Evolutionary conservation across 768 basidiomycete species (phyloP), one percentile per base, ranked within the genome.

Genomic region (Mrakia gelida): DNA sequence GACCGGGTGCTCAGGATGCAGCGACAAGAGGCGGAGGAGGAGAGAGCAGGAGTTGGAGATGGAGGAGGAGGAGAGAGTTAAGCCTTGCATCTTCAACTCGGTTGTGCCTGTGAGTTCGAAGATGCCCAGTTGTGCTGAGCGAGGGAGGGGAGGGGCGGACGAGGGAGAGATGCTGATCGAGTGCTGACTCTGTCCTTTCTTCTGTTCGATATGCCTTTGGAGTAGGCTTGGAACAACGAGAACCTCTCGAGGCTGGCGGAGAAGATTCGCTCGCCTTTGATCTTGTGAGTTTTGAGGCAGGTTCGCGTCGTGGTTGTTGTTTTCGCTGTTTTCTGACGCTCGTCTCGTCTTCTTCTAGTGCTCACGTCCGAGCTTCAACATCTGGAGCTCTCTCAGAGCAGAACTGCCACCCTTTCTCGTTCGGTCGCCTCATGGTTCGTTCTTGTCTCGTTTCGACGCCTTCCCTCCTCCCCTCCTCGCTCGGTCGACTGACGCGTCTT

Each of bases 241-340:
- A 98, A 99, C 83, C 88, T 99, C 63, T 89, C 89, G n/a, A 89
- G 97, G 23, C 85, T 99, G 43, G 96, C 97, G 0, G 95, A 98
- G 85, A 98, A 98, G 86, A 95, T 96, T 85, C 93, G 95, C 84
- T 95, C 93, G 1, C 93, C 94, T 2, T 87, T 99, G 56, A 94
- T 98, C 75, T 99, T 98, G 92, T 92, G 83, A 82, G 90, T 86
- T 76, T 63, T 0, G 16, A 21, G 18, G 11, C 11, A 6, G 11
- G 45, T 2, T 52, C 49, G 49, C 15, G 18, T 18, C 49, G 18
- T 21, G 72, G 2, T 7, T 13, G 49, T 52, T n/a, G n/a, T n/a
- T n/a, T 52, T 52, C 56, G 38, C 67, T 59, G 80, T 59, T 28
- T 63, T 34, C 32, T 30, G 38, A 32, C 32, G 62, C 34, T 28